Base-by-base conservation (phyloP, 352 stramenopile species). In the Phytophthora hibernalis region DNA sequence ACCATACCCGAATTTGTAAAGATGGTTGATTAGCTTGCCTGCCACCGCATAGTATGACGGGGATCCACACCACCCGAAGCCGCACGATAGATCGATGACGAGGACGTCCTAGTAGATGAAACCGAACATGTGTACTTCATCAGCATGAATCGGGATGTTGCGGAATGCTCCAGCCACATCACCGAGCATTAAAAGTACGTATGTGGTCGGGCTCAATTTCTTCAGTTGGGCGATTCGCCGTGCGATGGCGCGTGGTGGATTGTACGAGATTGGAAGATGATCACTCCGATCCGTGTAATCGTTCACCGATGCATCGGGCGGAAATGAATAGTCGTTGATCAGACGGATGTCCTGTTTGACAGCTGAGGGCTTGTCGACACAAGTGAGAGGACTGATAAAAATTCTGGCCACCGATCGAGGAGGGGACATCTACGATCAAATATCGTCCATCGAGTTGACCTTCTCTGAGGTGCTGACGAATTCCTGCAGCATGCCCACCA, bases 91-190 rank as follows among this genome's bases (percentile, higher is more conserved):
- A n/a, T 74, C 68, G 10, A 74, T 68, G 6, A 72, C 64, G 2
- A 77, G 16, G 12, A 60, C 8, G 9, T 57, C 52, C 3, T 63
- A 54, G 48, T 65, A 66, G 2, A 26, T 1, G 18, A 68, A 62
- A 2, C 43, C 11, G 26, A 68, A 68, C 60, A 62, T 62, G 52
- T 61, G 42, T 33, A 68, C 52, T 18, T 33, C 5, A 1, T 44
- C 43, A 4, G 52, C 61, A 26, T 65, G 11, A 8, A 81, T 40
- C 0, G 61, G 53, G 8, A 78, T 61, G 50, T 81, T 61, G 3
- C 61, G 54, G 21, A 73, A 81, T 5, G 69, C 65, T 16, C 65
- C 65, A 1, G 70, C 22, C 18, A 71, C 62, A 31, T 79, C 74
- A 2, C 70, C 74, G 0, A 70, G 22, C 50, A 79, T 68, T 9